Evolutionary conservation across 2,329 filamentous ascomycete genomes (phyloP).

Genomic region (Aureobasidium subglaciale): DNA sequence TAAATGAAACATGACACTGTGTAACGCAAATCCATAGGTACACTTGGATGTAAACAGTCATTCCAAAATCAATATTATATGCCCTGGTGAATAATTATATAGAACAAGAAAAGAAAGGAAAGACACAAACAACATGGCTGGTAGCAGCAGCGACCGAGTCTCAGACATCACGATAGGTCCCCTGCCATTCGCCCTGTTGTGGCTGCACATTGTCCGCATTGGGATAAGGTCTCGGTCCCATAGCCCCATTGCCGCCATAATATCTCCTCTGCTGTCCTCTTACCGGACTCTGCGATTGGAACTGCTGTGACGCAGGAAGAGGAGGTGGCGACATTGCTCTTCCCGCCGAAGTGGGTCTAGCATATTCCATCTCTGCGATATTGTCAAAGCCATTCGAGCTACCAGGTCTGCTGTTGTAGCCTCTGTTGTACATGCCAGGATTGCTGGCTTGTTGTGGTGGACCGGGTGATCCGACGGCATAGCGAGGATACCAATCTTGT

Average conservation of each 20-base stretch:
- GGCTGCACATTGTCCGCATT: not conserved
- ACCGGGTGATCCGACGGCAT: not conserved
- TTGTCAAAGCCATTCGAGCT: not conserved
- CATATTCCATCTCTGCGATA: not conserved
- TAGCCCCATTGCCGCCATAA: not conserved
- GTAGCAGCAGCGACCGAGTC: no score
- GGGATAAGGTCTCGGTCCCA: conserved; percentile 4
- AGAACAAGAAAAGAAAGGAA: not conserved
- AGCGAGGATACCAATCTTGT: conserved; percentile 4
- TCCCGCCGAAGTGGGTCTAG: not conserved
- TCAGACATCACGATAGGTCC: not conserved
- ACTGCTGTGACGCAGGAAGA: no score
- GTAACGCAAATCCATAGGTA: no score
- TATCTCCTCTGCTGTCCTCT: not conserved
- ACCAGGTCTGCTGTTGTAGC: not conserved
- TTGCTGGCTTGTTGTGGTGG: conserved; percentile 9
- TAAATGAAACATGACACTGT: no score
- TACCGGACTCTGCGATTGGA: not conserved
- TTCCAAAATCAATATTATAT: no score
- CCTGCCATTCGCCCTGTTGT: not conserved
- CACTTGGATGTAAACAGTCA: no score
- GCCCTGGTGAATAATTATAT: not conserved
- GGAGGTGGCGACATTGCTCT: not conserved
- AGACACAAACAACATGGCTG: not conserved
- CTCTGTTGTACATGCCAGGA: conserved; percentile 1